phyloP scores from a whole-genome alignment of 441 rosid species.

The Omphalea diandra region DNA sequence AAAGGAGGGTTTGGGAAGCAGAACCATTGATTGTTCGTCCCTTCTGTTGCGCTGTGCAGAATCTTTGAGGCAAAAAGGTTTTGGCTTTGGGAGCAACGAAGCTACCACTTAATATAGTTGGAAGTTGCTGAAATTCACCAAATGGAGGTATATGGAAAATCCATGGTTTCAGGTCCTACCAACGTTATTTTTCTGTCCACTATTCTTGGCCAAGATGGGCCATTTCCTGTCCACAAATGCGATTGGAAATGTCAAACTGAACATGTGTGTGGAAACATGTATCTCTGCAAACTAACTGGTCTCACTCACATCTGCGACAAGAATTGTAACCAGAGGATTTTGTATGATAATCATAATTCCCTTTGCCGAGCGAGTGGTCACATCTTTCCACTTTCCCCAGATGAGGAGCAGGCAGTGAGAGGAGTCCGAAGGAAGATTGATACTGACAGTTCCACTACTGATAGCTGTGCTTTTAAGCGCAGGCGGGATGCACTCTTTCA shows the following conservation, averaged over 20 bases:
- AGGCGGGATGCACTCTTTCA: constrained; percentile 66
- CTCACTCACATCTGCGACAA: constrained; percentile 96
- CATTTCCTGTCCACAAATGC: constrained; percentile 71
- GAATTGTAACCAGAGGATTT: constrained; percentile 94
- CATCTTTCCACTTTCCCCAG: constrained; percentile 67
- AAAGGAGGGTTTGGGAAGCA: constrained; percentile 21
- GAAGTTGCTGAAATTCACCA: constrained; percentile 4
- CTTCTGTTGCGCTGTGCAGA: constrained; percentile 50
- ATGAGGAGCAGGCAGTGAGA: constrained; percentile 86
- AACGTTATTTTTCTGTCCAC: constrained; percentile 84
- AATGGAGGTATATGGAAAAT: constrained; percentile 83
- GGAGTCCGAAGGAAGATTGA: constrained; percentile 96
- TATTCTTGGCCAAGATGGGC: constrained; percentile 79
- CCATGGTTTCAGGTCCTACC: constrained; percentile 59
- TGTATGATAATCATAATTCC: constrained; percentile 91
- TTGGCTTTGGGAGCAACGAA: constrained; percentile 6
- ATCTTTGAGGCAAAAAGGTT: too few relatives aligned
- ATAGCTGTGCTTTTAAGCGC: constrained; percentile 80
- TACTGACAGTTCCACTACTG: constrained; percentile 59
- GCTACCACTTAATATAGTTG: too few relatives aligned
- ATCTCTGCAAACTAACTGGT: constrained; percentile 84
- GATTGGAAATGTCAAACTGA: constrained; percentile 92
- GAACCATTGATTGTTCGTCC: constrained; percentile 38
- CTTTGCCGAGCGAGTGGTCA: constrained; percentile 82
- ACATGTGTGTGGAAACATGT: constrained; percentile 85